These are phyloP conservation scores for Graphiopsis chlorocephala DNA, from an alignment of 2,329 filamentous ascomycete species.

Conservation along the genomic window DNA sequence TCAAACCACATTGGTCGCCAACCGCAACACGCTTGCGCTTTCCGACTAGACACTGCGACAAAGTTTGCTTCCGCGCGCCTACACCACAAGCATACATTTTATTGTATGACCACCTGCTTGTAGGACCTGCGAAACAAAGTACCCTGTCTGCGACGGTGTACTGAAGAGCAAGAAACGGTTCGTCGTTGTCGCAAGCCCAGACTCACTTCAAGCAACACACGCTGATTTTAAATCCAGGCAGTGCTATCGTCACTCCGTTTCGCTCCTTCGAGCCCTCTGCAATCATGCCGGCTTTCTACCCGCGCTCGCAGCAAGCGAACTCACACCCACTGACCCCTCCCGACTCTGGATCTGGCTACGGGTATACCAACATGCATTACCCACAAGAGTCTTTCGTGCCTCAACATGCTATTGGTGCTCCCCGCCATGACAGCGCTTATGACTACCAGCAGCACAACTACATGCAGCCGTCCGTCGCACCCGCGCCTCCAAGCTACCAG, in stretches of 20 bases:
- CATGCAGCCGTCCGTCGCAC: constrained; percentile 38
- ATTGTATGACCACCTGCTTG: constrained; percentile 23
- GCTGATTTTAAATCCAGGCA: constrained; percentile 1
- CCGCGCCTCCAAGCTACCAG: constrained; percentile 31
- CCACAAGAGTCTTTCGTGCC: constrained; percentile 44
- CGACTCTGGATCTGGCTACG: constrained; percentile 44
- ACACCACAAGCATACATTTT: constrained; percentile 17
- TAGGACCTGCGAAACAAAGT: constrained; percentile 24
- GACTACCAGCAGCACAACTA: constrained; percentile 48
- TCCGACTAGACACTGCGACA: constrained; percentile 1
- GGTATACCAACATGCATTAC: constrained; percentile 42
- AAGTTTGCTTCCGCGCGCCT: background rate
- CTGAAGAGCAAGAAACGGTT: constrained; percentile 27
- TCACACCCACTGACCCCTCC: constrained; percentile 49
- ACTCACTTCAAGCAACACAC: constrained; percentile 5
- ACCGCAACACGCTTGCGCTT: constrained; percentile 3
- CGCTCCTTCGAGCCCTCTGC: constrained; percentile 38
- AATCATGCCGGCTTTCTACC: constrained; percentile 53
- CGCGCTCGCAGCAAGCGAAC: constrained; percentile 39
- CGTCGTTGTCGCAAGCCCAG: constrained; percentile 9
- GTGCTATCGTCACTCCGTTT: constrained; percentile 38
- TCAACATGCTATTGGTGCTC: constrained; percentile 35
- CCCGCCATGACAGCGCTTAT: constrained; percentile 43
- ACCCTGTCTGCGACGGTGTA: constrained; percentile 28
- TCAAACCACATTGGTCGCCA: constrained; percentile 14